Evolutionary conservation across 106 monocot genomes (phyloP), one percentile per base, ranked within the genome.

Genomic region (Triglochin maritima): DNA sequence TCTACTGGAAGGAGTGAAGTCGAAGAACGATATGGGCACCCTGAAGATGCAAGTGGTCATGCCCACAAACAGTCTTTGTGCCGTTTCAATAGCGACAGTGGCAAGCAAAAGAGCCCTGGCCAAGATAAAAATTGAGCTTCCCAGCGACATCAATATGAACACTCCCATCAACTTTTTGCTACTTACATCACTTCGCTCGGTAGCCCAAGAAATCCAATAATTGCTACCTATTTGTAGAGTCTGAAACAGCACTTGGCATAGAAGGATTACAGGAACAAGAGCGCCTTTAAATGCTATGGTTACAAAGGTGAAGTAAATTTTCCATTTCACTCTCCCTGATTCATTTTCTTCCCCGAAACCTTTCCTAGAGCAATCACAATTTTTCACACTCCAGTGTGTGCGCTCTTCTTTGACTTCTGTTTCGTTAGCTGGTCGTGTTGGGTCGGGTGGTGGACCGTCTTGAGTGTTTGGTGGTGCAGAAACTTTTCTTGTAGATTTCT

Each of bases 141-240:
- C 82, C 0, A 67, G 56, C 17, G 93, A 89, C 55, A 94, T 5
- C 12, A 86, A 44, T 52, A 77, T 72, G 69, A 82, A 94, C 10
- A 86, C 74, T 6, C 68, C 80, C 12, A 94, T 73, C 63, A 89
- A 9, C 52, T 77, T 78, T 56, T 74, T 71, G 62, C 59, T 86
- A 12, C 74, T 86, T 4, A 76, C 71, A 69, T 29, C 66, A 12
- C 73, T 72, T 50, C 72, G 74, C 16, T 84, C 86, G 45, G 76
- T 82, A 45, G 86, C 89, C 84, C 86, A 94, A 3, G 93, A 89
- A 45, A 94, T 87, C 94, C 94, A 94, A 50, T 87, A 94, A 72
- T 85, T 94, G 77, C 94, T 89, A 8, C 70, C 74, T 50, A 94
- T 89, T 67, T 94, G 94, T 1, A 89, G 49, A 51, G 73, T 84